Conservation (phyloP, 805 yeast species). For the Yueomyces sinensis region DNA sequence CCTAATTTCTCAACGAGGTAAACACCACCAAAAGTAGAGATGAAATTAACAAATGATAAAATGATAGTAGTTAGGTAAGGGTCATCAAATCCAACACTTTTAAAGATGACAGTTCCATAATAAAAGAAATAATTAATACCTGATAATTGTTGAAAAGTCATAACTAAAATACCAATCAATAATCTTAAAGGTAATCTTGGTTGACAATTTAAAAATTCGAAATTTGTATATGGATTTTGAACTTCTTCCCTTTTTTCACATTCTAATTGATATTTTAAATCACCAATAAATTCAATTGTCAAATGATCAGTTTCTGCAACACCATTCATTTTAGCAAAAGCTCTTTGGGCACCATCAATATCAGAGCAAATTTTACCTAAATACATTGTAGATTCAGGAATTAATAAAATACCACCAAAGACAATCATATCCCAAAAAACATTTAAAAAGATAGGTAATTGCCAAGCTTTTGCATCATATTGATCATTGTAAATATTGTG, state of each 20-base stretch:
- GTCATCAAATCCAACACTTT: constrained; percentile 43
- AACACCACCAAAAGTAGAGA: constrained; percentile 39
- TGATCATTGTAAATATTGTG: constrained; percentile 15
- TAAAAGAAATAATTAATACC: constrained; percentile 58
- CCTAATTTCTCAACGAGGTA: constrained; percentile 42
- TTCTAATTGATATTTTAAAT: constrained; percentile 24
- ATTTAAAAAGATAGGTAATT: constrained; percentile 49
- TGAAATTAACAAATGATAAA: constrained; percentile 43
- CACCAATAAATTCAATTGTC: constrained; percentile 32
- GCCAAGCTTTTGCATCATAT: constrained; percentile 41
- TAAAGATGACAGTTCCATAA: constrained; percentile 50
- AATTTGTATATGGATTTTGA: background rate
- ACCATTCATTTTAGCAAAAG: constrained; percentile 43
- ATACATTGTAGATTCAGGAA: constrained; percentile 61
- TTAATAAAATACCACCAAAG: constrained; percentile 43
- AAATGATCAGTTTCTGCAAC: constrained; percentile 31
- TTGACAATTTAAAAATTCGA: constrained; percentile 45
- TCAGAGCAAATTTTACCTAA: constrained; percentile 34
- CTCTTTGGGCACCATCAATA: constrained; percentile 39
- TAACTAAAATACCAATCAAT: constrained; percentile 43
- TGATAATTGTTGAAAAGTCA: constrained; percentile 48
- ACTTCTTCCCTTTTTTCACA: constrained; percentile 28
- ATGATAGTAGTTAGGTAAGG: constrained; percentile 49
- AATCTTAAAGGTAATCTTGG: constrained; percentile 41
- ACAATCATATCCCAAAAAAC: constrained; percentile 32